Percentiles rank a stretch among this genome's conserved stretches.
These are phyloP conservation scores for Planoprotostelium fungivorum DNA, from an alignment of 78 protist species.

Conservation along the genomic window DNA sequence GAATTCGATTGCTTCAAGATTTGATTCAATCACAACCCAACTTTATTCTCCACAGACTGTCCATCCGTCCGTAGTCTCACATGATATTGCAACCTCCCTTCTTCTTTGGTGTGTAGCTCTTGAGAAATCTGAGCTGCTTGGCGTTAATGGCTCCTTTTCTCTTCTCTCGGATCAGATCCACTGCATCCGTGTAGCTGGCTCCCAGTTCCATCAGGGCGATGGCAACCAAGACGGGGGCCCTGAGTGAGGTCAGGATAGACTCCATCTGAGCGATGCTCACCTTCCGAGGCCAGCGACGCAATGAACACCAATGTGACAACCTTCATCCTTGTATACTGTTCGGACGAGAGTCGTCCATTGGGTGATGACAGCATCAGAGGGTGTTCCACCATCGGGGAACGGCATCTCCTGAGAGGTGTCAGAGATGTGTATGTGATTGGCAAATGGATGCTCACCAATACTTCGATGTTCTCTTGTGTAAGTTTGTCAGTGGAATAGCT, in stretches of 20 bases:
- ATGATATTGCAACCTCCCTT: slow-evolving; percentile 32
- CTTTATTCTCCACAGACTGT: no score
- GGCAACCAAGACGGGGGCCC: slow-evolving; percentile 74
- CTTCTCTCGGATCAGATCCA: slow-evolving; percentile 43
- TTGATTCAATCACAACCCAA: no score
- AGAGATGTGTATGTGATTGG: background rate
- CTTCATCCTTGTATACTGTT: background rate
- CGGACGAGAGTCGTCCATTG: slow-evolving; percentile 12
- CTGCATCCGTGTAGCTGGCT: slow-evolving; percentile 51
- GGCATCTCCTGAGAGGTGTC: slow-evolving; percentile 44
- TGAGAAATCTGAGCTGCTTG: slow-evolving; percentile 51
- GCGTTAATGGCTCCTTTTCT: slow-evolving; percentile 60
- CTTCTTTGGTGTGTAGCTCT: slow-evolving; percentile 49
- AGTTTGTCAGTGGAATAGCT: slow-evolving; percentile 55
- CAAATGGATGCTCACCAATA: slow-evolving; percentile 16
- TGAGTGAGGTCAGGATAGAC: background rate
- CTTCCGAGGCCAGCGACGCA: slow-evolving; percentile 71
- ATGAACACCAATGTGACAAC: slow-evolving; percentile 42
- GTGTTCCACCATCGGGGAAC: slow-evolving; percentile 64
- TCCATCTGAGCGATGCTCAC: background rate
- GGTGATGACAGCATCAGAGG: slow-evolving; percentile 45
- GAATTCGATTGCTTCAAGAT: no score
- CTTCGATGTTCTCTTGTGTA: slow-evolving; percentile 28
- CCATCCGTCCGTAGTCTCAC: no score
- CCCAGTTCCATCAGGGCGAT: slow-evolving; percentile 66